Conservation (phyloP, 257 asterid genomes). For the Eustoma russellianum region DNA sequence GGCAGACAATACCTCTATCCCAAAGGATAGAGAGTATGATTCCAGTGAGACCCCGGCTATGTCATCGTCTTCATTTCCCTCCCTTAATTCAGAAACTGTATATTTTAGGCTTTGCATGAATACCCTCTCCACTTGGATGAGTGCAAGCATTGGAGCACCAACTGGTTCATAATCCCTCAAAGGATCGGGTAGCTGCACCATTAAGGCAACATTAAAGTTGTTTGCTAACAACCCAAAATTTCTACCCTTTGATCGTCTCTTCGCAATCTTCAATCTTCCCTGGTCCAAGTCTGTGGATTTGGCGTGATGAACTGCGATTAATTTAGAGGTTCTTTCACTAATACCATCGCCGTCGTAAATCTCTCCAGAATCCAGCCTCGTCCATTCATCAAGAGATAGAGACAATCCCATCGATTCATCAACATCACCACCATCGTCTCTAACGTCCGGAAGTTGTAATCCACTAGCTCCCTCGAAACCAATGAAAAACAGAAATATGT, state of each 20-base stretch:
- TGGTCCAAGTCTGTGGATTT: conserved; percentile 48
- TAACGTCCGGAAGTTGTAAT: conserved; percentile 63
- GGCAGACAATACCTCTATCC: too few species aligned
- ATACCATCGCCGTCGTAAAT: conserved; percentile 59
- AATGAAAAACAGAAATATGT: too few species aligned
- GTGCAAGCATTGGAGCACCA: conserved; percentile 94
- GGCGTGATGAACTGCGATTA: conserved; percentile 93
- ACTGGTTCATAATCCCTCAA: conserved; percentile 79
- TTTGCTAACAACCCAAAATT: conserved; percentile 78
- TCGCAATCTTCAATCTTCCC: conserved; percentile 67
- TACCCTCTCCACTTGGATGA: conserved; percentile 90
- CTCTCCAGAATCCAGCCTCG: conserved; percentile 89
- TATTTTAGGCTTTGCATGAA: conserved; percentile 82
- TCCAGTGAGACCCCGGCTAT: too few species aligned
- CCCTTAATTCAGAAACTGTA: conserved; percentile 42
- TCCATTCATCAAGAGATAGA: conserved; percentile 92
- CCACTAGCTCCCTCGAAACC: conserved; percentile 90
- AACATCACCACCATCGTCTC: conserved; percentile 54
- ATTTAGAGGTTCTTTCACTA: conserved; percentile 59
- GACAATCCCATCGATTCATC: conserved; percentile 93
- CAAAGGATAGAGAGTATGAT: too few species aligned
- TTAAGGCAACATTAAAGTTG: conserved; percentile 83
- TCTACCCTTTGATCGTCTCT: conserved; percentile 57
- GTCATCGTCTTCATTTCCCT: conserved; percentile 32
- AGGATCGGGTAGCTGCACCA: conserved; percentile 98